Evolutionary conservation across 129 eudicot species (phyloP).

Genomic region (Sambucus nigra): DNA sequence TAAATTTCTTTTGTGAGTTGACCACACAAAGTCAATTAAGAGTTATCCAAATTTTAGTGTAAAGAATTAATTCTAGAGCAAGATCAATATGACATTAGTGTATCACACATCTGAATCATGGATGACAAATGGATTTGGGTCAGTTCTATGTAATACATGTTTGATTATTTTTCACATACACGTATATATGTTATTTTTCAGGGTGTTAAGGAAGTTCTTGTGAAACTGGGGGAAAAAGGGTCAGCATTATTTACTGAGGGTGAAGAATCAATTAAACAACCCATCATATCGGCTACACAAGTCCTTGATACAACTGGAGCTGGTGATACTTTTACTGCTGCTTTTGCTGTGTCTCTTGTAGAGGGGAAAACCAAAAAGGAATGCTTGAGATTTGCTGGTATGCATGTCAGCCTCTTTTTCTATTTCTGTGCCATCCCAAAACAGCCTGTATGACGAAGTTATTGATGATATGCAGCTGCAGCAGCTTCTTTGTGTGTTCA

Average conservation of each 20-base stretch:
- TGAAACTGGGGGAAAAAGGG: constrained; percentile 90
- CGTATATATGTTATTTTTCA: constrained; percentile 10
- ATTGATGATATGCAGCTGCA: constrained; percentile 57
- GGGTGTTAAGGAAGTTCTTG: constrained; percentile 91
- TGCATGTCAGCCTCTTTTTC: neutral
- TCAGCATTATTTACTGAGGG: constrained; percentile 72
- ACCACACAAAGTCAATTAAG: no score
- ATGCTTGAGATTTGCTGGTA: constrained; percentile 92
- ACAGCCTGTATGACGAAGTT: constrained; percentile 11
- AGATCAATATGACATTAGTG: no score
- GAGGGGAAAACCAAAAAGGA: constrained; percentile 79
- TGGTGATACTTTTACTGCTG: constrained; percentile 96
- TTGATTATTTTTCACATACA: neutral
- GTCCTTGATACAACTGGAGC: constrained; percentile 95
- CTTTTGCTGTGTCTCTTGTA: constrained; percentile 88
- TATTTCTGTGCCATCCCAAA: neutral
- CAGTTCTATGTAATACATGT: neutral
- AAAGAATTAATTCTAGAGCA: no score
- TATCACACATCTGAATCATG: neutral
- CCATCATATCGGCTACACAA: constrained; percentile 66
- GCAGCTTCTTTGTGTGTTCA: constrained; percentile 98
- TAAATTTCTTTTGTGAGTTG: no score
- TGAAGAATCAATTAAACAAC: constrained; percentile 70
- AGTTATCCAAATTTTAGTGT: no score
- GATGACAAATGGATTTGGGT: neutral